A percentile compares a stretch with the other conserved stretches of the same genome.
These are phyloP conservation scores for Kalmusia sp. DNA, from an alignment of 2,329 filamentous ascomycete species.

Conservation along the genomic window DNA sequence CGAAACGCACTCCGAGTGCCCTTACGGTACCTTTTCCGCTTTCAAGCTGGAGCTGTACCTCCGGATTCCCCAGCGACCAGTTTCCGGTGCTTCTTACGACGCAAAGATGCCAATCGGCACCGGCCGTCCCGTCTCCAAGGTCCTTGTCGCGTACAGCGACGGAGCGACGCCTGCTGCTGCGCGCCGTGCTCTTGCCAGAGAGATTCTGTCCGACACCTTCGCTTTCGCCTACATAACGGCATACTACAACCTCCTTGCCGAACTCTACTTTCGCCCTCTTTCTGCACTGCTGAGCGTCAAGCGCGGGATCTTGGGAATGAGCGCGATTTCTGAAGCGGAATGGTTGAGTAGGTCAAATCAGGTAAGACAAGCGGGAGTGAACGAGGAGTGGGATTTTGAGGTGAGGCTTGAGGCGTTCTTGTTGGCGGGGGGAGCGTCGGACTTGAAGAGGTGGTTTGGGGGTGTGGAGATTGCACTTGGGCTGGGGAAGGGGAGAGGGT, in stretches of 20 bases:
- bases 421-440: slow-evolving; percentile 18
- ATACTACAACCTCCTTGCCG: slow-evolving; percentile 18
- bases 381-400: slow-evolving; percentile 20
- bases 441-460: slow-evolving; percentile 22
- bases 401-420: slow-evolving; percentile 25
- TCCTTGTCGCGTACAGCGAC: slow-evolving; percentile 18
- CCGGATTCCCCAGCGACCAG: neutral
- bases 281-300: slow-evolving; percentile 14
- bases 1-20: slow-evolving; percentile 19
- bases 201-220: slow-evolving; percentile 8
- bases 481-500: slow-evolving; percentile 17
- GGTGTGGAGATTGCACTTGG: slow-evolving; percentile 14
- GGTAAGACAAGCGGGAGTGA: slow-evolving; percentile 19
- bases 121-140: slow-evolving; percentile 16
- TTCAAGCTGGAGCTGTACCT: slow-evolving; percentile 21
- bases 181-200: slow-evolving; percentile 15
- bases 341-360: slow-evolving; percentile 15
- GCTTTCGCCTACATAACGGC: slow-evolving; percentile 7
- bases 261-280: slow-evolving; percentile 9
- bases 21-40: slow-evolving; percentile 9
- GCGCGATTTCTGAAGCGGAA: slow-evolving; percentile 14
- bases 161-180: slow-evolving; percentile 12
- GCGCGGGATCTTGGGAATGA: slow-evolving; percentile 26
- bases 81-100: slow-evolving; percentile 11
- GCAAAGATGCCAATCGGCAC: slow-evolving; percentile 24